Evolutionary conservation across 768 basidiomycete species (phyloP).

Genomic region (Macrolepiota albuminosa): DNA sequence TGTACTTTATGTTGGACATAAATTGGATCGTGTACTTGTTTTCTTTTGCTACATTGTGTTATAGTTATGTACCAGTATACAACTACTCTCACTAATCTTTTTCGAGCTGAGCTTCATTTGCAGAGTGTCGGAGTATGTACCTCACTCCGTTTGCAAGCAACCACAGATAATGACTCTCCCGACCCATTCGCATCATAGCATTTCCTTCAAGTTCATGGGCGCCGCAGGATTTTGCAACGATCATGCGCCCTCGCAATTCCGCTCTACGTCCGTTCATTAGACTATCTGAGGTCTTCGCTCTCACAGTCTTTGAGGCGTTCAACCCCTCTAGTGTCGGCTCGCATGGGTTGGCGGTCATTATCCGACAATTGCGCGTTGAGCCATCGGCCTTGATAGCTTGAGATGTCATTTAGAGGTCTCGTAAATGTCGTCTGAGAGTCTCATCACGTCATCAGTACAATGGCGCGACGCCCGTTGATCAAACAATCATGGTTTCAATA

Average conservation of each 20-base stretch:
- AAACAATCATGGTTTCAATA: neutral
- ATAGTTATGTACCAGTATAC: neutral
- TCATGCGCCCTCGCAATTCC: neutral
- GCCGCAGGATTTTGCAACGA: neutral
- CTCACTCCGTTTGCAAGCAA: neutral
- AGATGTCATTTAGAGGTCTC: neutral
- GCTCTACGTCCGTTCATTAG: neutral
- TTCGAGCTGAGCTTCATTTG: neutral
- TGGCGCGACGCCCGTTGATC: neutral
- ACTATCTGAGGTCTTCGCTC: neutral
- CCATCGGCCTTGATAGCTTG: neutral
- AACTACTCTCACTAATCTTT: neutral
- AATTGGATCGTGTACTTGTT: neutral
- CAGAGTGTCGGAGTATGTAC: no score
- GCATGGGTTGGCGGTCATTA: neutral
- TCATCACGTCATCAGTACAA: neutral
- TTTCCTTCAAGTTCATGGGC: neutral
- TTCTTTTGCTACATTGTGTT: neutral
- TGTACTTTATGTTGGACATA: neutral
- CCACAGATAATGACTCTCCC: neutral
- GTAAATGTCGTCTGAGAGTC: neutral
- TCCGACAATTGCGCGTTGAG: neutral
- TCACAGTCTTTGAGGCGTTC: neutral
- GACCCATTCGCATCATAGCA: neutral
- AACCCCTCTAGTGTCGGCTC: neutral